Evolutionary conservation across 495 filamentous ascomycete genomes (phyloP), one percentile per base, ranked within the genome.

Genomic region (Apiosordaria backusii): DNA sequence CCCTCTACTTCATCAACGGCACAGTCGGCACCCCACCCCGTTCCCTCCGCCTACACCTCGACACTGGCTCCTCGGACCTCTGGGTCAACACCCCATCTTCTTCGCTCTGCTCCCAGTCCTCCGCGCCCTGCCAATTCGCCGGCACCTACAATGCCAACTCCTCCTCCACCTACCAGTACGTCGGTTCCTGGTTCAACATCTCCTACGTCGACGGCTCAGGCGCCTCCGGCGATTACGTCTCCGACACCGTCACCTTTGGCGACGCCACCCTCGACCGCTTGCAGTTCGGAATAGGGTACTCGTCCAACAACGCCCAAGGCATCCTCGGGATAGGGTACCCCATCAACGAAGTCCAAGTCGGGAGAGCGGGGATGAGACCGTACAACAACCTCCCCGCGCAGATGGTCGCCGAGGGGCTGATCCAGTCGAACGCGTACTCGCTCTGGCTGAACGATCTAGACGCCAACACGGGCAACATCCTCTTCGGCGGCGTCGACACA

Each of bases 301-400:
- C 76, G 1, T 93, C 91, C 52, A 83, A 79, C 22, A 92, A 91
- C 54, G 61, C 72, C 64, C 87, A 93, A 77, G 92, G 92, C 50
- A 93, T 99, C 24, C 79, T 99, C 57, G 95, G 95, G 35, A 91
- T 99, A 67, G 93, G 94, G n/a, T 97, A 97, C 71, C 67, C 84
- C 1, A 71, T 85, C 57, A 93, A 97, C 72, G 93, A 97, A 75
- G 92, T 90, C 6, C 87, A 90, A 66, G 88, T 90, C 68, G 84
- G 85, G 62, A 79, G 85, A 45, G 84, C 86, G 25, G 81, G 83
- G 2, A 77, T 81, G 64, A 63, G 77, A 15, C 61, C 87, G 2
- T 99, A 98, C 76, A 76, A 86, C 52, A 97, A 97, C 74, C 81
- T 97, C 16, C 92, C 93, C 9, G 83, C 84, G 65, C 81, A 88